A percentile compares a stretch with the other conserved stretches of the same genome.
These are phyloP conservation scores for Fusarium anthophilum DNA, from an alignment of 2,329 filamentous ascomycete genomes.

Conservation along the genomic window DNA sequence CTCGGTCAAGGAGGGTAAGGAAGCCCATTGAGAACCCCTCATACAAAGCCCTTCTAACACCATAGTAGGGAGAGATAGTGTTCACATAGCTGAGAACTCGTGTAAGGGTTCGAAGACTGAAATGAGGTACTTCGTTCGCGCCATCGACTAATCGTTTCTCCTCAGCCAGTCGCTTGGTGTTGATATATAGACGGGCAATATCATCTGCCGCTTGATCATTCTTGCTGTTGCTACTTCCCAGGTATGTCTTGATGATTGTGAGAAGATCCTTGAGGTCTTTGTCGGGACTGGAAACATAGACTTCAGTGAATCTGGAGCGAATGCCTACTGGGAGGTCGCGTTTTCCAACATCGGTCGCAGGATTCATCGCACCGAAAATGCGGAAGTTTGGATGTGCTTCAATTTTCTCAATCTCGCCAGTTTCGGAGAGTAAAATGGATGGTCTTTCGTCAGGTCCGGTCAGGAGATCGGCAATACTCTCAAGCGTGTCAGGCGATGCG, in stretches of 20 bases:
- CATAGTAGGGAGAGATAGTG: conserved; percentile 85
- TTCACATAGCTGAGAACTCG: conserved; percentile 88
- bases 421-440: conserved; percentile 90
- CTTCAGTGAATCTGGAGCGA: conserved; percentile 91
- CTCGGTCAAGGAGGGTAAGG: conserved; percentile 83
- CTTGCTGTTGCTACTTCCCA: conserved; percentile 75
- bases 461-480: conserved; percentile 90
- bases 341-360: conserved; percentile 96
- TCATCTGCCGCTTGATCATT: conserved; percentile 81
- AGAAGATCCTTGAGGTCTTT: conserved; percentile 85
- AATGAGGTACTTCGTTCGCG: conserved; percentile 94
- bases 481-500: conserved; percentile 91
- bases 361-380: conserved; percentile 99
- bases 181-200: conserved; percentile 86
- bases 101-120: conserved; percentile 93
- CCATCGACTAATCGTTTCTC: conserved; percentile 91
- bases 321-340: conserved; percentile 90
- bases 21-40: conserved; percentile 99
- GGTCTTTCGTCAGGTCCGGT: conserved; percentile 76
- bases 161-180: conserved; percentile 82
- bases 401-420: conserved; percentile 90
- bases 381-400: conserved; percentile 91
- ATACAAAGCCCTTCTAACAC: conserved; percentile 83
- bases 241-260: conserved; percentile 87
- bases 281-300: conserved; percentile 94